Conservation (phyloP, 1,284 basidiomycete genomes). For the Athelia sp. region DNA sequence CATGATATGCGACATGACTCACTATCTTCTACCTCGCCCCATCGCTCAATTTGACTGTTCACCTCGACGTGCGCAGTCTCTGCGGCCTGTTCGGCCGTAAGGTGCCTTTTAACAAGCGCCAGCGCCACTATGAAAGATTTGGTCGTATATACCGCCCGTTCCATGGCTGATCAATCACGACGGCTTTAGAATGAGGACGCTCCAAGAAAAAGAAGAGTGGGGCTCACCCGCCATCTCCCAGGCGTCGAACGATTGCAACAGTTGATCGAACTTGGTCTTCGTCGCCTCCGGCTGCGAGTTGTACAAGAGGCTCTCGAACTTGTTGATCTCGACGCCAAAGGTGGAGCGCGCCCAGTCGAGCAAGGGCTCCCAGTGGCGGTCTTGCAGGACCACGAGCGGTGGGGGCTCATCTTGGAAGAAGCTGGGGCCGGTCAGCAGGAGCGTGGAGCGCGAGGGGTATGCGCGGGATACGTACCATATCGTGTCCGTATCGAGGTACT, state of each 20-base stretch:
- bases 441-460: neutral
- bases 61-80: conserved; percentile 91
- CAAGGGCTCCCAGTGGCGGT: conserved; percentile 88
- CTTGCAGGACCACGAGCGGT: conserved; percentile 75
- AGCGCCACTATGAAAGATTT: conserved; percentile 92
- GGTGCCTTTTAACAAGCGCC: conserved; percentile 72
- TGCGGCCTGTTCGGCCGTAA: conserved; percentile 84
- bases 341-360: conserved; percentile 72
- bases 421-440: conserved; percentile 32
- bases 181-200: conserved; percentile 20
- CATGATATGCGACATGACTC: conserved; percentile 30
- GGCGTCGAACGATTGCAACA: conserved; percentile 62
- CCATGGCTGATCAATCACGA: conserved; percentile 61
- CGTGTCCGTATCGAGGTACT: conserved; percentile 94
- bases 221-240: conserved; percentile 83
- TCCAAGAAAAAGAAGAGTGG: conserved; percentile 1
- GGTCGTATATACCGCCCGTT: conserved; percentile 84
- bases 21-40: conserved; percentile 99
- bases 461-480: conserved; percentile 61
- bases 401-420: conserved; percentile 81
- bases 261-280: conserved; percentile 49
- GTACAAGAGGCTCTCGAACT: conserved; percentile 65
- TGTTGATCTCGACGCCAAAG: conserved; percentile 63
- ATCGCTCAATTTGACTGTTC: conserved; percentile 88
- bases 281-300: conserved; percentile 68